Evolutionary conservation across 352 stramenopile species (phyloP).

Genomic region (Aphanomyces stellatus): DNA sequence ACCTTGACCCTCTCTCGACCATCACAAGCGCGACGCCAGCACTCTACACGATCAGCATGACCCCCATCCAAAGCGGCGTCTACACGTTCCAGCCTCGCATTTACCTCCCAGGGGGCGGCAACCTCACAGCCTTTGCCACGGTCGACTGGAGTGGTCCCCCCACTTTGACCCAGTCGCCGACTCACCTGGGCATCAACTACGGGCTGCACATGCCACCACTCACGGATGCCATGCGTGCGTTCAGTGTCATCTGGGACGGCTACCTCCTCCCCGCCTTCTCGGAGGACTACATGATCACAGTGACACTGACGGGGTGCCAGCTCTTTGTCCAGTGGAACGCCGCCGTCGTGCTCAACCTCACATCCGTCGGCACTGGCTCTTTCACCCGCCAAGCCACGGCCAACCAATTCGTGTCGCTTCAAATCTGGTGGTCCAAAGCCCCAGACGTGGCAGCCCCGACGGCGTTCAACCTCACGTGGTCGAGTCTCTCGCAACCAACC

Average conservation of each 20-base stretch:
- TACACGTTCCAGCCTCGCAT: conserved; percentile 41
- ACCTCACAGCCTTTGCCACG: conserved; percentile 39
- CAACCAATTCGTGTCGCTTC: conserved; percentile 33
- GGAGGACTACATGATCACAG: conserved; percentile 49
- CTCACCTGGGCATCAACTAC: conserved; percentile 44
- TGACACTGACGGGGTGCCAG: conserved; percentile 27
- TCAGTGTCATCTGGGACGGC: conserved; percentile 50
- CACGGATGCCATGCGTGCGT: conserved; percentile 35
- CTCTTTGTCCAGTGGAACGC: conserved; percentile 27
- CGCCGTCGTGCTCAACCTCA: conserved; percentile 16
- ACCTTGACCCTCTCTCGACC: background rate
- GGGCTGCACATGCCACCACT: conserved; percentile 25
- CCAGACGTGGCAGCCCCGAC: conserved; percentile 25
- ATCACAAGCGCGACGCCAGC: background rate
- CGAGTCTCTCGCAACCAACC: conserved; percentile 37
- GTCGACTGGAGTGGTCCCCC: conserved; percentile 25
- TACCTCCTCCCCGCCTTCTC: conserved; percentile 39
- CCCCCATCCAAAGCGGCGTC: conserved; percentile 15
- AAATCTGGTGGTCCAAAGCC: conserved; percentile 48
- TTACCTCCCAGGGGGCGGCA: conserved; percentile 43
- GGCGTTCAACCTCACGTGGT: conserved; percentile 38
- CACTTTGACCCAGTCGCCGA: conserved; percentile 29
- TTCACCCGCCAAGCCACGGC: conserved; percentile 22
- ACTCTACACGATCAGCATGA: background rate
- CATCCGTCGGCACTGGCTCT: background rate